Base-by-base conservation (phyloP, 1,139 yeast species). In the Protomyces inundatus region DNA sequence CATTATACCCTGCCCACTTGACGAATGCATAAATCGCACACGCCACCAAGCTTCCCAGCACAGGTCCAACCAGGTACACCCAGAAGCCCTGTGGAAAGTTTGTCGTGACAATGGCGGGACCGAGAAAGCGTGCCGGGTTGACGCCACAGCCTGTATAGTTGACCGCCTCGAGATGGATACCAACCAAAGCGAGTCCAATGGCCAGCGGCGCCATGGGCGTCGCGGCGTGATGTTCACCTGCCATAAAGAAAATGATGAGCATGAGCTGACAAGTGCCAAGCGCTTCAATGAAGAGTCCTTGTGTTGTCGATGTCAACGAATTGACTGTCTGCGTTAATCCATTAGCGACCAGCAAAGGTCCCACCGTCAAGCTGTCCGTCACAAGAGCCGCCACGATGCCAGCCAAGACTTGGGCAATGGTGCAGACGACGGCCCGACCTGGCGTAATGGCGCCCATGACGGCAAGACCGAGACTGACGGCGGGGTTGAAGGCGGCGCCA, bases 301-400 rank as follows among this genome's bases (percentile, higher is more conserved):
- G 64, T 87, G 72, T 75, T 80, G 84, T 58, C 5, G 62, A 52
- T 10, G 52, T 45, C 30, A 16, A 45, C 9, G 62, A 51, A 12
- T 51, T 51, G 78, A 63, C 52, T 6, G 54, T 32, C 12, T 39
- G 55, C 16, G 64, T 40, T 6, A 60, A 34, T 4, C 45, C 39
- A 6, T 51, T 45, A 7, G 48, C 54, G 10, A 54, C 56, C 10
- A 39, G 37, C 45, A 60, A 33, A 6, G 36, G 48, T 6, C 64
- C 64, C 10, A 34, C 40, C n/a, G 64, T 60, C 54, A 60, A 39
- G 4, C 35, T 7, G 35, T 60, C 54, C 33, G 54, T 58, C 55
- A 90, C 95, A 75, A 89, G 96, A 66, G 95, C 95, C 67, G 96
- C 96, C 71, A 90, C 89, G 85, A 89, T 86, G 76, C 96, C 96